Percentiles rank a stretch among this genome's conserved stretches.
Conservation (phyloP, 2,329 filamentous ascomycete species). For the Aureobasidium sp. region DNA sequence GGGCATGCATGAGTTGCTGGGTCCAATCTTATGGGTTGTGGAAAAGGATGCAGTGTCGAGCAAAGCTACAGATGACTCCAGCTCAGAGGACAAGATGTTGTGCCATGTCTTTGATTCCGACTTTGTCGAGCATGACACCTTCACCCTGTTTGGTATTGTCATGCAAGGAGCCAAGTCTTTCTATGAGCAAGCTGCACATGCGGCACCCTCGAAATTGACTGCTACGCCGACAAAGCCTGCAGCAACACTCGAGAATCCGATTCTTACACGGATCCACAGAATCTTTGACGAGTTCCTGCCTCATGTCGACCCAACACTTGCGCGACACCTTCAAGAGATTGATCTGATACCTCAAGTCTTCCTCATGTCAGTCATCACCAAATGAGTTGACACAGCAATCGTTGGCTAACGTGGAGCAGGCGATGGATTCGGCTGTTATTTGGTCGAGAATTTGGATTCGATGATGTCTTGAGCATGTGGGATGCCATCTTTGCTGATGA, state of each 20-base stretch:
- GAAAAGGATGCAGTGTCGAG: constrained; percentile 65
- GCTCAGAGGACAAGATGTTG: constrained; percentile 47
- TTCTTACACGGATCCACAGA: constrained; percentile 76
- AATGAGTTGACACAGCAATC: not conserved
- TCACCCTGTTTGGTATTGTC: constrained; percentile 72
- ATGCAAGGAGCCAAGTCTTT: constrained; percentile 85
- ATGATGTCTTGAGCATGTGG: constrained; percentile 79
- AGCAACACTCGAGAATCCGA: constrained; percentile 51
- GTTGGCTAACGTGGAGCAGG: constrained; percentile 40
- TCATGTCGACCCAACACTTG: constrained; percentile 75
- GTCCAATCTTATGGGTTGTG: constrained; percentile 79
- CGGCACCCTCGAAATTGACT: constrained; percentile 16
- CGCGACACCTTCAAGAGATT: constrained; percentile 69
- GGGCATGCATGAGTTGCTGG: constrained; percentile 95
- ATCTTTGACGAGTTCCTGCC: constrained; percentile 79
- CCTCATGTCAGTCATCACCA: constrained; percentile 60
- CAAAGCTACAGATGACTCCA: not conserved
- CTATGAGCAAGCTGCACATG: constrained; percentile 60
- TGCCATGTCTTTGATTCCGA: constrained; percentile 60
- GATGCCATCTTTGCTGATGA: constrained; percentile 87
- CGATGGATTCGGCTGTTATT: constrained; percentile 93
- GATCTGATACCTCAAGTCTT: constrained; percentile 97
- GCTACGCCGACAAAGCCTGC: constrained; percentile 37
- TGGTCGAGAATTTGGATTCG: constrained; percentile 85
- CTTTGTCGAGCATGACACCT: constrained; percentile 86